These are phyloP conservation scores for Chimonanthus salicifolius DNA, from an alignment of 164 flowering plant genomes.

Conservation along the genomic window DNA sequence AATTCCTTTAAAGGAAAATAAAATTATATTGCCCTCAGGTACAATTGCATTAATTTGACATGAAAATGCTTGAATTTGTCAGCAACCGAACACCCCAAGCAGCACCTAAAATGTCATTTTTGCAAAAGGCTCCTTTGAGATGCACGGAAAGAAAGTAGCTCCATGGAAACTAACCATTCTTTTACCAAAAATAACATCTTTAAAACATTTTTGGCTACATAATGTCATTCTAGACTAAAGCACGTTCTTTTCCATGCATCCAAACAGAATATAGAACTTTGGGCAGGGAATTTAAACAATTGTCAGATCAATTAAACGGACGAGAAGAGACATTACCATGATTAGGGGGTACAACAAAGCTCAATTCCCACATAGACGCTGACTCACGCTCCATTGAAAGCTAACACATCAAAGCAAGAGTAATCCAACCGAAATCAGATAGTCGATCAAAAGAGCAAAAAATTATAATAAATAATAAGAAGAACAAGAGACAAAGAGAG, in stretches of 20 bases:
- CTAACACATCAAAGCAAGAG: slow-evolving; percentile 22
- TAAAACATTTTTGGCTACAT: no score
- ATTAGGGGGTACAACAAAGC: slow-evolving; percentile 93
- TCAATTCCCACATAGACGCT: slow-evolving; percentile 84
- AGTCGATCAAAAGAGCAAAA: no score
- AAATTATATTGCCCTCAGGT: not conserved
- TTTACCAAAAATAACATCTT: no score
- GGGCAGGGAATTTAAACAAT: not conserved
- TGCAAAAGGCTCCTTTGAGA: no score
- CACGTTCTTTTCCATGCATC: no score
- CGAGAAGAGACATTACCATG: slow-evolving; percentile 57
- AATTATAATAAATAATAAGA: no score
- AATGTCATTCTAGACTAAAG: no score
- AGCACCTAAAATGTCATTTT: not conserved
- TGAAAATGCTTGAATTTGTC: not conserved
- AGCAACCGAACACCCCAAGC: not conserved
- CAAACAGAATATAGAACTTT: no score
- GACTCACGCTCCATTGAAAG: slow-evolving; percentile 88
- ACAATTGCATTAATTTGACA: not conserved
- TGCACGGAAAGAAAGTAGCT: no score
- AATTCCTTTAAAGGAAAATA: not conserved
- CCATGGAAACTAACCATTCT: no score
- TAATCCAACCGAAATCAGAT: not conserved
- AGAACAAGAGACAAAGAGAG: no score
- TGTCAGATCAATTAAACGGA: not conserved